Evolutionary conservation across 2,329 filamentous ascomycete genomes (phyloP).

Genomic region (Colletotrichum incanum): DNA sequence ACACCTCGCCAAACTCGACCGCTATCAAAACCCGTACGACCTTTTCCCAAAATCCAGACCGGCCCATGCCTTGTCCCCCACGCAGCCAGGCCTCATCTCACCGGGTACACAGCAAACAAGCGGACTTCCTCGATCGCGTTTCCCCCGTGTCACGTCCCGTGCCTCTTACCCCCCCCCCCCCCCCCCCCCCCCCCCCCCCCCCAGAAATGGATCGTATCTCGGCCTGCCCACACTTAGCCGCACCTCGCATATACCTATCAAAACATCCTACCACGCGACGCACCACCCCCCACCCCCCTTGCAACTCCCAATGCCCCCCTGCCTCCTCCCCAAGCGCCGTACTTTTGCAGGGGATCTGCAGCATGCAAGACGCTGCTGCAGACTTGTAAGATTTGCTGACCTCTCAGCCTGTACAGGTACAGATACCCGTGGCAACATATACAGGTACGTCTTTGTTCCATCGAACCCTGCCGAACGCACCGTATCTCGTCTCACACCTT

Average conservation of each 20-base stretch:
- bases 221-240: slow-evolving; percentile 12
- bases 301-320: background rate
- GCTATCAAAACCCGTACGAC: background rate
- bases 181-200: background rate
- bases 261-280: background rate
- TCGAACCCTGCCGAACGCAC: too few species aligned
- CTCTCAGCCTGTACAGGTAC: background rate
- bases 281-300: background rate
- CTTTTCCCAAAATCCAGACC: background rate
- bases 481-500: background rate
- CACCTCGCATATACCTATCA: slow-evolving; percentile 1
- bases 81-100: background rate
- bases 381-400: background rate
- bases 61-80: background rate
- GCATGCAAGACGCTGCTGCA: background rate
- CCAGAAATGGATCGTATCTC: background rate
- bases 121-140: background rate
- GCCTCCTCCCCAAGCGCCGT: background rate
- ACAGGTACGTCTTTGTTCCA: background rate
- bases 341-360: background rate
- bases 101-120: background rate
- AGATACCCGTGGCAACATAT: background rate
- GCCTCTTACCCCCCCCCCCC: background rate
- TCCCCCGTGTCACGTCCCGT: background rate
- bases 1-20: too few species aligned